Evolutionary conservation across 306 rosid genomes (phyloP).

Genomic region (Urtica urens): DNA sequence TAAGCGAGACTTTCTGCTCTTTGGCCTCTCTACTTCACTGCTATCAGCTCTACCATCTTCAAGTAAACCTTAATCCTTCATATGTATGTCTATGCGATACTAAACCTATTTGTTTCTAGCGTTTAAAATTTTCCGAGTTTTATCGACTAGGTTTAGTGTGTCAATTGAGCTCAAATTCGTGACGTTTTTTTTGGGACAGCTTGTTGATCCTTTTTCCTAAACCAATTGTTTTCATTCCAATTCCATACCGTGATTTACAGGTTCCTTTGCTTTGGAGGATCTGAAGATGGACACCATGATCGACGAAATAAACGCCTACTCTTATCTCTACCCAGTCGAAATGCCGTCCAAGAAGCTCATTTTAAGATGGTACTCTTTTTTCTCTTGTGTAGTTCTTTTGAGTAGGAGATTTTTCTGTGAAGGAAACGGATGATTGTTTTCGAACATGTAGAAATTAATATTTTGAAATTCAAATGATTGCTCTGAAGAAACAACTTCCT

Average conservation of each 20-base stretch:
- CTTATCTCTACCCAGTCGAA: constrained; percentile 68
- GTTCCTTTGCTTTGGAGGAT: constrained; percentile 52
- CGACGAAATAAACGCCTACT: constrained; percentile 73
- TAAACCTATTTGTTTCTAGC: too few relatives aligned
- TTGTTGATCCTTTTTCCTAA: too few relatives aligned
- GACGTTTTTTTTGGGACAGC: too few relatives aligned
- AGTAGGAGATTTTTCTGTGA: neutral
- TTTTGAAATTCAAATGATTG: too few relatives aligned
- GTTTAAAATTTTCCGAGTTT: too few relatives aligned
- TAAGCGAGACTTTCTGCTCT: constrained; percentile 55
- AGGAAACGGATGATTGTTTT: neutral
- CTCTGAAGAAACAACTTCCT: too few relatives aligned
- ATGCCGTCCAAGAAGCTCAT: constrained; percentile 50
- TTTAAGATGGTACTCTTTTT: constrained; percentile 65
- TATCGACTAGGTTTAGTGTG: too few relatives aligned
- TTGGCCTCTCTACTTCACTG: constrained; percentile 45
- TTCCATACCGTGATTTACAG: constrained; percentile 34
- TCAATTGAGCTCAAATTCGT: too few relatives aligned
- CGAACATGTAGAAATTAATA: too few relatives aligned
- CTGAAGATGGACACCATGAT: constrained; percentile 40
- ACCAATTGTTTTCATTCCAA: neutral
- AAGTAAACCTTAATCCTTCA: constrained; percentile 29
- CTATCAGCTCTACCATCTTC: constrained; percentile 29
- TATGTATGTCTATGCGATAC: too few relatives aligned
- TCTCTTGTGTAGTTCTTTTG: neutral